Evolutionary conservation across 106 monocot genomes (phyloP), one percentile per base, ranked within the genome.

Genomic region (Vanilla planifolia): DNA sequence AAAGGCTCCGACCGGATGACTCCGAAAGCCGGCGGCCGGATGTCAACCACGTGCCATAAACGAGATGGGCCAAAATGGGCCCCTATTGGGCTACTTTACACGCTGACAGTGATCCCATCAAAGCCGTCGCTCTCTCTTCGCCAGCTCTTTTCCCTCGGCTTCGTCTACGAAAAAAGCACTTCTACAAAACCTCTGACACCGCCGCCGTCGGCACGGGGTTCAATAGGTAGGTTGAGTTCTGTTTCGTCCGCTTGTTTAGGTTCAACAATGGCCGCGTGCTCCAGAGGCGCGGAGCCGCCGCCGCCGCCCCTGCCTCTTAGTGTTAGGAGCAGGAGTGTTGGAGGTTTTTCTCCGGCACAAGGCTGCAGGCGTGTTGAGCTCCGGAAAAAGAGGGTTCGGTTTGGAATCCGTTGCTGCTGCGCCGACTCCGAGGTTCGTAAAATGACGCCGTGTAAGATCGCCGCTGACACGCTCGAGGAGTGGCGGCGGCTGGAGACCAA

Each of bases 201-300:
- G n/a, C 32, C 19, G 20, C 17, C 1, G 20, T 21, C 9, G 35
- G 34, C 33, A 3, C 14, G 19, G 3, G 20, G 55, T 34, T 57
- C 17, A 20, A 1, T 34, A 30, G 53, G 29, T 32, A 16, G 27
- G 28, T 53, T 10, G 5, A 30, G 10, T 30, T 8, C 6, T 48
- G 35, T 21, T 32, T 64, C 4, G n/a, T n/a, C n/a, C n/a, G 2
- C 7, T 27, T 33, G 9, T 51, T 39, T 35, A 34, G 65, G 63
- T 43, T 41, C 46, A 66, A 36, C 60, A 35, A 85, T 85, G 84
- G 62, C 68, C 23, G 69, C 73, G 52, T 67, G 73, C 39, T 76
- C 84, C 36, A 66, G 73, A 61, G 76, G 80, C 9, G 25, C 76
- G 26, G 61, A 24, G 21, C 32, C 72, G 34, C 48, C 40, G 20